Evolutionary conservation across 805 yeast species (phyloP).

Genomic region (Zygoascus bituminiphila): DNA sequence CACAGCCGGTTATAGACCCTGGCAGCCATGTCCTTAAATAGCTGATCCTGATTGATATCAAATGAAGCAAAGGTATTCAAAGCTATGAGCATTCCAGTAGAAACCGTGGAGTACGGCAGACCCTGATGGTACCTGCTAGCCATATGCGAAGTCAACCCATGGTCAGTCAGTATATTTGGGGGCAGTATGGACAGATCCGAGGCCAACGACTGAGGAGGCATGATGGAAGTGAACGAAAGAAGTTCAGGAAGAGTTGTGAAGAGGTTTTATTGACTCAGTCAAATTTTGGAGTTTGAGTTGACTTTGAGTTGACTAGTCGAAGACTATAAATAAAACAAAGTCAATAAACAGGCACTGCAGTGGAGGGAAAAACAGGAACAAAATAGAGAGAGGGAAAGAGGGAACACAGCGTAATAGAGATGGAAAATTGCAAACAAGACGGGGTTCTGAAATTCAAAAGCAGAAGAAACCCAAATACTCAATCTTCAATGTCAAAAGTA

Average conservation of each 20-base stretch:
- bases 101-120: constrained; percentile 32
- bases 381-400: too few relatives aligned
- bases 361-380: too few relatives aligned
- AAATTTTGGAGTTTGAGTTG: too few relatives aligned
- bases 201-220: constrained; percentile 20
- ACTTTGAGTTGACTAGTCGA: too few relatives aligned
- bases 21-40: constrained; percentile 31
- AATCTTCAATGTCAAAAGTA: too few relatives aligned
- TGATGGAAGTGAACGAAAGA: not conserved
- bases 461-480: too few relatives aligned
- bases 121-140: constrained; percentile 37
- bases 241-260: not conserved
- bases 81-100: constrained; percentile 32
- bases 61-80: constrained; percentile 32
- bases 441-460: too few relatives aligned
- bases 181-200: constrained; percentile 32
- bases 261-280: too few relatives aligned
- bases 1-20: constrained; percentile 31
- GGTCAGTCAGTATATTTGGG: constrained; percentile 29
- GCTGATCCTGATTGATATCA: constrained; percentile 31
- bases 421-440: too few relatives aligned
- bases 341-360: too few relatives aligned
- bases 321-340: too few relatives aligned
- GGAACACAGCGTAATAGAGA: too few relatives aligned
- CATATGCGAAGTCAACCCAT: constrained; percentile 34